Evolutionary conservation across 2,329 filamentous ascomycete species (phyloP).

Genomic region (Colletotrichum shisoi): DNA sequence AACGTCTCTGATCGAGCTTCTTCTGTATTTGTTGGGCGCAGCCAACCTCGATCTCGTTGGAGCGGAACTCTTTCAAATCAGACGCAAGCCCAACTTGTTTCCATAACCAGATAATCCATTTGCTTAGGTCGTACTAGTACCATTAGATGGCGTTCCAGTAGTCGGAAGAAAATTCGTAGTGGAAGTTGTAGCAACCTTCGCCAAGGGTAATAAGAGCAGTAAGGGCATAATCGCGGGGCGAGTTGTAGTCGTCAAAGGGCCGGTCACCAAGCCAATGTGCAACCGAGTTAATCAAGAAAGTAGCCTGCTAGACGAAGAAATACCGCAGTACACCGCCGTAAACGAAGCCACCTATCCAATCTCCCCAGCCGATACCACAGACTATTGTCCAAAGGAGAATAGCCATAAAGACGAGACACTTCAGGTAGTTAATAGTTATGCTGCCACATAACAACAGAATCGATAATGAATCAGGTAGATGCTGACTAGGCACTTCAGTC

Average conservation of each 20-base stretch:
- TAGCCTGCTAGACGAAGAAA: conserved; percentile 90
- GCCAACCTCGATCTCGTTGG: conserved; percentile 92
- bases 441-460: conserved; percentile 85
- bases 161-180: conserved; percentile 92
- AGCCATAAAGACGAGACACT: conserved; percentile 79
- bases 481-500: too few relatives aligned
- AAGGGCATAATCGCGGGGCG: conserved; percentile 84
- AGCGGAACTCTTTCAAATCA: conserved; percentile 87
- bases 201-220: conserved; percentile 85
- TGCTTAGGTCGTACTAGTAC: conserved; percentile 91
- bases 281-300: conserved; percentile 90
- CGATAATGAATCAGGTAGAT: conserved; percentile 44
- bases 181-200: conserved; percentile 94
- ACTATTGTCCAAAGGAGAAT: conserved; percentile 77
- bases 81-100: conserved; percentile 74
- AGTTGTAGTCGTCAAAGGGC: conserved; percentile 92
- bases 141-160: conserved; percentile 92
- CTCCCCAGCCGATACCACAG: conserved; percentile 79
- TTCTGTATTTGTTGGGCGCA: conserved; percentile 88
- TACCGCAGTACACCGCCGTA: conserved; percentile 86
- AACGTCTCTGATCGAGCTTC: conserved; percentile 88
- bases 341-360: conserved; percentile 82
- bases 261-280: conserved; percentile 92
- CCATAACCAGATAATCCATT: conserved; percentile 86
- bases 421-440: conserved; percentile 87